These are phyloP conservation scores for Penicillium parvum DNA, from an alignment of 495 filamentous ascomycete genomes.

Conservation along the genomic window DNA sequence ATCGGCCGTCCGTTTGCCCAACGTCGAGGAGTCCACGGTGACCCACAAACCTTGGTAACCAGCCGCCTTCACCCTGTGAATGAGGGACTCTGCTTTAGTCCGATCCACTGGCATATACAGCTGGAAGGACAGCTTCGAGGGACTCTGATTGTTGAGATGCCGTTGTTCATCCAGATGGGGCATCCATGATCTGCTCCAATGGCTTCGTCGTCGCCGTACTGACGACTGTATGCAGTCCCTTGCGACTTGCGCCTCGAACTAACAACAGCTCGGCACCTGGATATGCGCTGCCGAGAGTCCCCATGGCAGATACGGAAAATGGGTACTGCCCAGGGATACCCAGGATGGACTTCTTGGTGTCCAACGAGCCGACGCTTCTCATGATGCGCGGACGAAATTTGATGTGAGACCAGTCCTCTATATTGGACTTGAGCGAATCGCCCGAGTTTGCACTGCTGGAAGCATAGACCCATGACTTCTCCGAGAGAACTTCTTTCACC, in stretches of 20 bases:
- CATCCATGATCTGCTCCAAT: conserved; percentile 19
- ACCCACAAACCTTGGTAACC: conserved; percentile 21
- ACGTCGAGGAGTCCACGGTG: conserved; percentile 18
- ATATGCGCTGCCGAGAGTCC: conserved; percentile 15
- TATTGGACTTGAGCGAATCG: conserved; percentile 13
- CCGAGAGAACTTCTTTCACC: conserved; percentile 13
- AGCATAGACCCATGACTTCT: conserved; percentile 21
- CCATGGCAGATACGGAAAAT: conserved; percentile 20
- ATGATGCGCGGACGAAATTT: conserved; percentile 22
- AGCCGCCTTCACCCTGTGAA: conserved; percentile 16
- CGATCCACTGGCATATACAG: conserved; percentile 17
- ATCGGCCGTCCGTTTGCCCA: conserved; percentile 19
- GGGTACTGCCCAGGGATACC: conserved; percentile 10
- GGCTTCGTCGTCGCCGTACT: conserved; percentile 18
- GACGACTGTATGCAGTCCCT: conserved; percentile 16
- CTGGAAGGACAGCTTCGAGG: conserved; percentile 15
- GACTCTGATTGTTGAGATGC: conserved; percentile 8
- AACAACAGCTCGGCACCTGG: conserved; percentile 15
- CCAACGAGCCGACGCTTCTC: conserved; percentile 15
- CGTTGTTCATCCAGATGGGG: conserved; percentile 12
- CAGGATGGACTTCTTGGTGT: conserved; percentile 14
- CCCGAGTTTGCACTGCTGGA: conserved; percentile 20
- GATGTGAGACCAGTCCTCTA: conserved; percentile 22
- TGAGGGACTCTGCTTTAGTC: conserved; percentile 9
- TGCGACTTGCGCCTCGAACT: conserved; percentile 13